phyloP scores from a whole-genome alignment of 768 basidiomycete genomes.

The Boletus rubropictus region DNA sequence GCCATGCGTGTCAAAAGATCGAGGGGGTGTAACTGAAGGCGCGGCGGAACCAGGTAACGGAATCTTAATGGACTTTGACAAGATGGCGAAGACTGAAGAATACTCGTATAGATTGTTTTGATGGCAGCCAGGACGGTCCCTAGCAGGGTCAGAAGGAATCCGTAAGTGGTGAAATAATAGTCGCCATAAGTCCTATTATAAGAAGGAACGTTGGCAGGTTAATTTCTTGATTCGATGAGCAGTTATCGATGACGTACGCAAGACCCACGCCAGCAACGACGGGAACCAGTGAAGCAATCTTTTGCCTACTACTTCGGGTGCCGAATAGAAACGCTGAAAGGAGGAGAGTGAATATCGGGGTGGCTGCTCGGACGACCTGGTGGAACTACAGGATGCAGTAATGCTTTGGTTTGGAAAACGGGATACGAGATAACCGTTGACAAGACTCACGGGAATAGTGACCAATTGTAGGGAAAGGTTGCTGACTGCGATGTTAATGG shows the following conservation, averaged over 20 bases:
- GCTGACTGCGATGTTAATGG: slow-evolving; percentile 91
- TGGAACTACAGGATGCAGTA: slow-evolving; percentile 63
- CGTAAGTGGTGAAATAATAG: slow-evolving; percentile 84
- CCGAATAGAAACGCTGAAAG: slow-evolving; percentile 69
- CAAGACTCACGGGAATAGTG: slow-evolving; percentile 71
- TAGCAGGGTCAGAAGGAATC: slow-evolving; percentile 80
- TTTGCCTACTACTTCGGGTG: slow-evolving; percentile 51
- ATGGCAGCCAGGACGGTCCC: slow-evolving; percentile 90
- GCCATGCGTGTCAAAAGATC: slow-evolving; percentile 88
- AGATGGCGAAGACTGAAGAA: slow-evolving; percentile 51
- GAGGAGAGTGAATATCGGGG: slow-evolving; percentile 87
- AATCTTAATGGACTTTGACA: slow-evolving; percentile 12
- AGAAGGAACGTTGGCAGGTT: not conserved
- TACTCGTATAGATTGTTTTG: slow-evolving; percentile 89
- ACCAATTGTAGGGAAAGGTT: slow-evolving; percentile 87
- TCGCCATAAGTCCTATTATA: slow-evolving; percentile 83
- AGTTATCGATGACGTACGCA: slow-evolving; percentile 45
- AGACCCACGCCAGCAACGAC: slow-evolving; percentile 89
- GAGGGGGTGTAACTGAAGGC: slow-evolving; percentile 60
- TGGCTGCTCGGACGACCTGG: slow-evolving; percentile 90
- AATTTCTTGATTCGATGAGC: not conserved
- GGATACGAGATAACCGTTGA: not conserved
- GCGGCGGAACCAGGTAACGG: slow-evolving; percentile 27
- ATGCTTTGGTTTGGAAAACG: not conserved
- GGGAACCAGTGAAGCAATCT: slow-evolving; percentile 70